Percentiles rank a stretch among this genome's conserved stretches.
Conservation (phyloP, 257 asterid species). For the Solanum pinnatisectum region DNA sequence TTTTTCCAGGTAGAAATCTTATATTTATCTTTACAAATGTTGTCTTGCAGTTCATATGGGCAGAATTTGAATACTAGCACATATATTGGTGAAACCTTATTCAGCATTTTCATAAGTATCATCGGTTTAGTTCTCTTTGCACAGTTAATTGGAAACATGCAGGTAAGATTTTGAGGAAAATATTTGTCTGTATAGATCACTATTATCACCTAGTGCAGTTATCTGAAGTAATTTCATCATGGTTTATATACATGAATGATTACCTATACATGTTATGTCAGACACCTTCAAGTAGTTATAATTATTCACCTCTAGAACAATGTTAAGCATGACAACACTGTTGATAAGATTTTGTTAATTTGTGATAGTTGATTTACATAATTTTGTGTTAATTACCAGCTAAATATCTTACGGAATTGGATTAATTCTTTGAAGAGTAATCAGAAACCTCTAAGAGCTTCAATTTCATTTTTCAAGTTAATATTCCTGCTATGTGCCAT, state of each 20-base stretch:
- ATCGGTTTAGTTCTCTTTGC: conserved; percentile 80
- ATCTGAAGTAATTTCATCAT: not conserved
- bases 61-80: conserved; percentile 84
- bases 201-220: not conserved
- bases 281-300: not conserved
- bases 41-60: conserved; percentile 72
- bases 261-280: not conserved
- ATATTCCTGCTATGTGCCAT: not conserved
- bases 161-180: conserved; percentile 33
- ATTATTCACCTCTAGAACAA: not conserved
- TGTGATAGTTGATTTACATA: not conserved
- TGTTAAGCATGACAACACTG: not conserved
- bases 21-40: conserved; percentile 1
- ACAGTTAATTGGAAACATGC: conserved; percentile 89
- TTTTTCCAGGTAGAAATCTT: not conserved
- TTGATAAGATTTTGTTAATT: not conserved
- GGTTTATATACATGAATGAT: not conserved
- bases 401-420: not conserved
- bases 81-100: conserved; percentile 74
- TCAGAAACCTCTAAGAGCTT: not conserved
- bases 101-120: conserved; percentile 59
- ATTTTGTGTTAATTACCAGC: not conserved
- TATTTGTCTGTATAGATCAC: not conserved
- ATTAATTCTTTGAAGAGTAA: not conserved
- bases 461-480: not conserved